Conservation (phyloP, 2,329 filamentous ascomycete species). For the Cladosporium sp. region DNA sequence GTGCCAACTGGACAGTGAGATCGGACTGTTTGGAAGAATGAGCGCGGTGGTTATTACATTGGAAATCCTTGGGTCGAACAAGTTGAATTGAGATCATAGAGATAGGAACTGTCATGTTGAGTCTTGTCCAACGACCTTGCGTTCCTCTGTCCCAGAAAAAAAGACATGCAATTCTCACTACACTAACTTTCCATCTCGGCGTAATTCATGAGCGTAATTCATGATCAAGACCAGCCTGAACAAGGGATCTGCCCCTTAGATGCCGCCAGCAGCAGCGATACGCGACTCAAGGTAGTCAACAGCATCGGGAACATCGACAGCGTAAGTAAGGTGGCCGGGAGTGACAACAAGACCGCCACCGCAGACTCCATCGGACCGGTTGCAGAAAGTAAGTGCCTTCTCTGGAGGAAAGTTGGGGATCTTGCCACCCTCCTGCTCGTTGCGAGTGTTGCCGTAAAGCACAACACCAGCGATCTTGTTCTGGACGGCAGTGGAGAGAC, state of each 20-base stretch:
- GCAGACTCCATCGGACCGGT: conserved; percentile 38
- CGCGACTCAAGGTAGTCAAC: conserved; percentile 31
- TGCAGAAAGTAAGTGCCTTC: conserved; percentile 40
- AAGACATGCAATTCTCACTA: not conserved
- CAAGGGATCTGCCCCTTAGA: not conserved
- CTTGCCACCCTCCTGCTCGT: conserved; percentile 38
- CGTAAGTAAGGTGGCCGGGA: conserved; percentile 37
- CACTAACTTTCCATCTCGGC: not conserved
- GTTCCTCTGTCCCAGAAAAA: not conserved
- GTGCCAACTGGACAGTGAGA: no score
- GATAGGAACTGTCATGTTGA: not conserved
- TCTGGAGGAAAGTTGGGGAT: conserved; percentile 38
- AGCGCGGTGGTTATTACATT: not conserved
- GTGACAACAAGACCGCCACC: conserved; percentile 37
- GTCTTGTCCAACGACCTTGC: not conserved
- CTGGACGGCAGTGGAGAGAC: conserved; percentile 31
- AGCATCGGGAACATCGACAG: conserved; percentile 28
- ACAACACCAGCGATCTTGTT: conserved; percentile 40
- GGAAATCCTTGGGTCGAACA: not conserved
- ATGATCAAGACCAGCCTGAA: not conserved
- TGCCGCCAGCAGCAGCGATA: conserved; percentile 18
- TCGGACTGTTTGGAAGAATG: not conserved
- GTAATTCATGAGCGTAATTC: not conserved
- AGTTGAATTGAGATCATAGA: not conserved
- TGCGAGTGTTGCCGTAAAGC: conserved; percentile 44